A percentile compares a stretch with the other conserved stretches of the same genome.
These are phyloP conservation scores for Melastoma malabathricum DNA, from an alignment of 345 rosid species.

Conservation along the genomic window DNA sequence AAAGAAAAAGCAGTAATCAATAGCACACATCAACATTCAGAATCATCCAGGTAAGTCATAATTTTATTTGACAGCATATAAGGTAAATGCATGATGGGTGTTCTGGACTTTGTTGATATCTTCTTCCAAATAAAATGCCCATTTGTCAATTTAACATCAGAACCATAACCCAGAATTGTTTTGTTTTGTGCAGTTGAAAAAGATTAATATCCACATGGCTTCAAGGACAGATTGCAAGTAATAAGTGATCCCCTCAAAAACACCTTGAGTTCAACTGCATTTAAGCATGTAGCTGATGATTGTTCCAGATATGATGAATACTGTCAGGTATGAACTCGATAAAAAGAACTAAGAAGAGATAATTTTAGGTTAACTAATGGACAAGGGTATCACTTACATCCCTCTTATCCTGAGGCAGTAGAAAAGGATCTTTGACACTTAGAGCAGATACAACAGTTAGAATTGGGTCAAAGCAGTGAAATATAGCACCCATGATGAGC, in stretches of 20 bases:
- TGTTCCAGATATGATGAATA: conserved; percentile 1
- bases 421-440: conserved; percentile 95
- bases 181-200: too few relatives aligned
- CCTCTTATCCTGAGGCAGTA: conserved; percentile 92
- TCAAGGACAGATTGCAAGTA: too few relatives aligned
- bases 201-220: too few relatives aligned
- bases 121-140: too few relatives aligned
- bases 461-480: conserved; percentile 86
- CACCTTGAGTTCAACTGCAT: too few relatives aligned
- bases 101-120: too few relatives aligned
- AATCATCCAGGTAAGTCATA: too few relatives aligned
- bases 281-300: background rate
- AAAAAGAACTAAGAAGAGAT: conserved; percentile 1
- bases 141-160: too few relatives aligned
- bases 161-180: too few relatives aligned
- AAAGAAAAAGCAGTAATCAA: conserved; percentile 7
- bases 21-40: background rate
- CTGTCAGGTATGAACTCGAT: background rate
- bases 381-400: conserved; percentile 34
- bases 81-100: too few relatives aligned
- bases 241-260: too few relatives aligned
- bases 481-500: conserved; percentile 95
- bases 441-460: conserved; percentile 90
- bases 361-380: conserved; percentile 11
- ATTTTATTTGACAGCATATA: too few relatives aligned